phyloP scores from a whole-genome alignment of 441 rosid genomes.

The Cnidoscolus chayamansa region DNA sequence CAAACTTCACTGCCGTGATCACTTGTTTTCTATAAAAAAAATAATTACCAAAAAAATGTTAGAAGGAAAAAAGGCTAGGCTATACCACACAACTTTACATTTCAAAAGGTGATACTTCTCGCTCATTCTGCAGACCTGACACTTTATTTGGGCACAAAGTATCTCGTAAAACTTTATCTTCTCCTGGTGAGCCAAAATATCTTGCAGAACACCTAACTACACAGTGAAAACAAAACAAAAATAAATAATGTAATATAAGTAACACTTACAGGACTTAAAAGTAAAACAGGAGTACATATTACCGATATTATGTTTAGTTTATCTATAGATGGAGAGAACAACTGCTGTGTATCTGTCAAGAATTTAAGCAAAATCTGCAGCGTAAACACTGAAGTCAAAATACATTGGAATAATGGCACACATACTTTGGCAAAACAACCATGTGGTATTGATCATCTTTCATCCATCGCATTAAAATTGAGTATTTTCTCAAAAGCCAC shows the following conservation, averaged over 20 bases:
- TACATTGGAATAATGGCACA: background rate
- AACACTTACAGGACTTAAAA: constrained; percentile 8
- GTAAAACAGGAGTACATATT: constrained; percentile 23
- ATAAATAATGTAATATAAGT: background rate
- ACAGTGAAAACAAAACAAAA: constrained; percentile 28
- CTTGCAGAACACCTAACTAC: constrained; percentile 62
- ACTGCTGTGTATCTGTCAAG: constrained; percentile 42
- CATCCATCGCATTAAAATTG: background rate
- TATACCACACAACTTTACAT: constrained; percentile 5
- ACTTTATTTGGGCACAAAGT: constrained; percentile 53
- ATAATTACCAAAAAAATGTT: constrained; percentile 20
- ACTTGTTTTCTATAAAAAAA: constrained; percentile 39
- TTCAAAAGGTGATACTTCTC: constrained; percentile 12
- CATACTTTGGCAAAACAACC: background rate
- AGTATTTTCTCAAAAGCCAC: background rate
- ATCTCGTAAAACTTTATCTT: constrained; percentile 46
- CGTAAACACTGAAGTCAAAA: constrained; percentile 9
- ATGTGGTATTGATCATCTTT: background rate
- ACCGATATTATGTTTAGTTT: constrained; percentile 54
- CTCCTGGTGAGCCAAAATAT: constrained; percentile 48
- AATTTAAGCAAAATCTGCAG: constrained; percentile 61
- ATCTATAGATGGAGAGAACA: constrained; percentile 47
- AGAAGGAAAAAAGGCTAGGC: constrained; percentile 22
- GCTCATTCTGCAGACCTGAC: constrained; percentile 52
- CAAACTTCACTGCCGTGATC: constrained; percentile 35